phyloP scores from a whole-genome alignment of 306 rosid species.

The Purshia tridentata region DNA sequence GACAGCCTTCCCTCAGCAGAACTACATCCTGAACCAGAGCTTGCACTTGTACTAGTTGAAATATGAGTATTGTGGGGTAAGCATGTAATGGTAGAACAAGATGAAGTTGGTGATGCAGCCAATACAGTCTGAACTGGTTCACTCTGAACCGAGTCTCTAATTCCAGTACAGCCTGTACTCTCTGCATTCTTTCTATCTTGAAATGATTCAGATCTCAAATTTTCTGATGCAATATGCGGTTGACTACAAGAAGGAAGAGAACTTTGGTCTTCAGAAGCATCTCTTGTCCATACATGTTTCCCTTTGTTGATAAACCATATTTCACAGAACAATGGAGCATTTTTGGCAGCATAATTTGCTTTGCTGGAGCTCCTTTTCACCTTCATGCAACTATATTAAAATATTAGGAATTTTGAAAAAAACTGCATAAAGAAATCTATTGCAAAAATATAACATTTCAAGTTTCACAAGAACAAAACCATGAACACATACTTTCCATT shows the following conservation, averaged over 20 bases:
- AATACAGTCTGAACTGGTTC: conserved; percentile 34
- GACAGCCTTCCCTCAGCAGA: conserved; percentile 35
- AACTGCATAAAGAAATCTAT: neutral
- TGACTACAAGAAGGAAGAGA: conserved; percentile 40
- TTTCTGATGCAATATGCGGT: conserved; percentile 39
- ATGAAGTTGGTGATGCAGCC: conserved; percentile 37
- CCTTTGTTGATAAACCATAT: conserved; percentile 82
- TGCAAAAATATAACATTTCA: neutral
- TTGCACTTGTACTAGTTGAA: conserved; percentile 27
- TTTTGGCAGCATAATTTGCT: conserved; percentile 68
- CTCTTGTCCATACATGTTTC: conserved; percentile 76
- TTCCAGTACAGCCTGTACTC: conserved; percentile 27
- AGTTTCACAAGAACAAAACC: conserved; percentile 9
- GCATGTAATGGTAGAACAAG: conserved; percentile 19
- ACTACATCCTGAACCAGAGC: conserved; percentile 46
- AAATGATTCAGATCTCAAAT: conserved; percentile 40
- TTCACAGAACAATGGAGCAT: conserved; percentile 72
- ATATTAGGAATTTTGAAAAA: conserved; percentile 11
- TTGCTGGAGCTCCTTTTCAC: conserved; percentile 70
- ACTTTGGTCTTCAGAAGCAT: conserved; percentile 57
- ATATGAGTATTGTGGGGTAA: conserved; percentile 16
- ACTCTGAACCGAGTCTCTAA: conserved; percentile 33
- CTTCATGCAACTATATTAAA: conserved; percentile 61
- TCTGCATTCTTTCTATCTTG: conserved; percentile 33
- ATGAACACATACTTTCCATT: neutral